Evolutionary conservation across 495 filamentous ascomycete genomes (phyloP), one percentile per base, ranked within the genome.

Genomic region (Parathielavia appendiculata): DNA sequence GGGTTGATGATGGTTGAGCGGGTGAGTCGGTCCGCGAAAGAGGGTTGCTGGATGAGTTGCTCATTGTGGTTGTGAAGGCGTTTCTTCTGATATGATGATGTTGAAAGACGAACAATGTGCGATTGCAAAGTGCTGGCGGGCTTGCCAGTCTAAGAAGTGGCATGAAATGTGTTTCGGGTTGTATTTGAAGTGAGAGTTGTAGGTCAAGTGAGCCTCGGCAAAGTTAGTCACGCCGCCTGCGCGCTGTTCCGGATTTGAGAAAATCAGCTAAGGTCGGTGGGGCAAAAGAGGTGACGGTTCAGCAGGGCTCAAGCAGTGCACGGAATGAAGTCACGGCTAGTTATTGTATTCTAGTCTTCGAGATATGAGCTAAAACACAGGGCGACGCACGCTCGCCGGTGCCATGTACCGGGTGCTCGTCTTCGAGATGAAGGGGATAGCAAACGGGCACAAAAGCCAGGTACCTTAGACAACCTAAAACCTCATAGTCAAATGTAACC

Each of bases 401-500:
- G 26, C 26, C 26, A 30, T 30, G 3, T 2, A 30, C 26, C 26
- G 26, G 26, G 3, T 30, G 26, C 26, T 30, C 26, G 3, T 6
- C 26, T 6, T 30, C 26, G 3, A 2, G 26, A 30, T 30, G 26
- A n/a, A n/a, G n/a, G n/a, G 14, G 30, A 30, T 16, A 16, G 45
- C 20, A 47, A 22, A 32, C 3, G 2, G 16, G 30, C n/a, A n/a
- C n/a, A n/a, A n/a, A n/a, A n/a, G n/a, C n/a, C n/a, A n/a, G n/a
- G n/a, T n/a, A n/a, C n/a, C n/a, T n/a, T n/a, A 34, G 17, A 17
- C 26, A 6, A n/a, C 1, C 41, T 19, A 23, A 45, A 0, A 36
- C 16, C 12, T 22, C 22, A 12, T 4, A 38, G 13, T n/a, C 8
- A 34, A 13, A 59, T 71, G 67, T 71, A 67, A 71, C 69, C 69